Percentiles rank a stretch among this genome's conserved stretches.
Conservation (phyloP, 495 filamentous ascomycete genomes). For the Chaetomium tenue region DNA sequence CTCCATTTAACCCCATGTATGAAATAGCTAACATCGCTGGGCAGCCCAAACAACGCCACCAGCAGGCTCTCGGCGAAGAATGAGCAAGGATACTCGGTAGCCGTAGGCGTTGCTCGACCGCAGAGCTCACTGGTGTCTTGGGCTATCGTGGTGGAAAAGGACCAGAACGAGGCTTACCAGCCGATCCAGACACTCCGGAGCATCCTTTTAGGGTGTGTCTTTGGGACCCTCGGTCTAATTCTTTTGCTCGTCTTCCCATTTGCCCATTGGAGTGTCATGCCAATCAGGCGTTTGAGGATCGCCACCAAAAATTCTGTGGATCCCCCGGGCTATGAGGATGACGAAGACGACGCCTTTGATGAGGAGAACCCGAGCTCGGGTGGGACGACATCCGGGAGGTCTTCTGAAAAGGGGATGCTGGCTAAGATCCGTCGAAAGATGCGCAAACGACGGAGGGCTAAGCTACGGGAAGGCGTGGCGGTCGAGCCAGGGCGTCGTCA, state of each 20-base stretch:
- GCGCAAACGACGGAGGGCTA: constrained; percentile 27
- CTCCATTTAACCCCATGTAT: no score
- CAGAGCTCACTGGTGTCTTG: constrained; percentile 67
- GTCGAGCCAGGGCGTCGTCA: constrained; percentile 50
- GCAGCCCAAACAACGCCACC: constrained; percentile 56
- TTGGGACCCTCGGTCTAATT: constrained; percentile 71
- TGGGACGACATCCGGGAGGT: constrained; percentile 39
- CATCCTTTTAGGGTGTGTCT: constrained; percentile 79
- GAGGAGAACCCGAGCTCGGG: constrained; percentile 46
- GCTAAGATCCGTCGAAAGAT: constrained; percentile 39
- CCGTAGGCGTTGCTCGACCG: constrained; percentile 69
- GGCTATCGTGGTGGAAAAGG: constrained; percentile 78
- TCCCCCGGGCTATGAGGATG: constrained; percentile 58
- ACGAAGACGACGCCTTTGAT: constrained; percentile 40
- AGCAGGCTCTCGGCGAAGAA: constrained; percentile 65
- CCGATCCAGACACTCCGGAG: constrained; percentile 70
- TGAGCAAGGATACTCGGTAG: constrained; percentile 62
- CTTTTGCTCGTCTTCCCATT: constrained; percentile 68
- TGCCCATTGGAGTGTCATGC: constrained; percentile 74
- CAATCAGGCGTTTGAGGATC: constrained; percentile 71
- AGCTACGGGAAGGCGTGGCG: constrained; percentile 37
- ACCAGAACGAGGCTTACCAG: constrained; percentile 66
- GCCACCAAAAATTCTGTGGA: constrained; percentile 76
- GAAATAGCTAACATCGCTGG: no score
- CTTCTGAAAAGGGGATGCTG: constrained; percentile 40